Evolutionary conservation across 2,329 filamentous ascomycete genomes (phyloP).

Genomic region (Cordyceps tenuipes): DNA sequence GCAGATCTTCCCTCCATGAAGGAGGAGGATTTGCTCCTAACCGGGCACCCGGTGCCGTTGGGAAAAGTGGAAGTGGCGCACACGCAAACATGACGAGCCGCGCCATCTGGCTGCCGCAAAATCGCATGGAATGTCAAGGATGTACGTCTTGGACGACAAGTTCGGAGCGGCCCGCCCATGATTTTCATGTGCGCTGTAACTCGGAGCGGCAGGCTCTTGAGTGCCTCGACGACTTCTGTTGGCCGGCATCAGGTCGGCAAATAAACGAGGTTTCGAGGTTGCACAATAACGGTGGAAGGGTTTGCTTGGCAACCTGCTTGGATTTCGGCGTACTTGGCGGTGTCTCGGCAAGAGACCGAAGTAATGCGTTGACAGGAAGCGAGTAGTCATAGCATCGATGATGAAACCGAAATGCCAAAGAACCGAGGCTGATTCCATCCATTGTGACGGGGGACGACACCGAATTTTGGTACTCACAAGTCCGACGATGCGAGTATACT

Average conservation of each 20-base stretch:
- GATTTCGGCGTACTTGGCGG: too few species aligned
- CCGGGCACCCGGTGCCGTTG: not conserved
- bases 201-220: not conserved
- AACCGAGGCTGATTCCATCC: too few species aligned
- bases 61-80: not conserved
- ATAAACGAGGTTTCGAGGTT: not conserved
- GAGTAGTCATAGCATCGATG: not conserved
- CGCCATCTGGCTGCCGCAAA: not conserved
- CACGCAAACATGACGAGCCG: constrained; percentile 4
- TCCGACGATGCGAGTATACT: too few species aligned
- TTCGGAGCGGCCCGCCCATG: not conserved
- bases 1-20: not conserved
- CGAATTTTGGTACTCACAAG: too few species aligned
- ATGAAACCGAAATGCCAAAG: not conserved
- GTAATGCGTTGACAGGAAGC: not conserved
- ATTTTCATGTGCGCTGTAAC: not conserved
- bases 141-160: not conserved
- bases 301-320: not conserved
- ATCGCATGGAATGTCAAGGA: not conserved
- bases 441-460: too few species aligned
- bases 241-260: not conserved
- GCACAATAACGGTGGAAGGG: not conserved
- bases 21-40: not conserved
- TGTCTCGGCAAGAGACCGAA: not conserved
- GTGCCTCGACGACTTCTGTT: not conserved